Conservation (phyloP, 2,329 filamentous ascomycete species). For the Epichloe amarillans region DNA sequence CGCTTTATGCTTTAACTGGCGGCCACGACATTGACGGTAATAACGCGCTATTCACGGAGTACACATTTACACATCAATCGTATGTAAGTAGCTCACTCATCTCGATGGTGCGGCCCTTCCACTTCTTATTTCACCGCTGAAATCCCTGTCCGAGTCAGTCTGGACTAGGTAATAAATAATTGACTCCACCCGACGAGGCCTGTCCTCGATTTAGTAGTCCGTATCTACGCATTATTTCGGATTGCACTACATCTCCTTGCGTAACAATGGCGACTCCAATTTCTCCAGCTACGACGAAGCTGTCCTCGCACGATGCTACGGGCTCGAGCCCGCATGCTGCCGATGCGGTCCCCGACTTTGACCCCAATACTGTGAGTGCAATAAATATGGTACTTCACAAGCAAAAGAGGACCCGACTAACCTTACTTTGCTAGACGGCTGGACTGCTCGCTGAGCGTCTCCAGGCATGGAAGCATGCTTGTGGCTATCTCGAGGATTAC, state of each 20-base stretch:
- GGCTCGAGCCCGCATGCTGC: constrained; percentile 34
- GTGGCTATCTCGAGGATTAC: constrained; percentile 84
- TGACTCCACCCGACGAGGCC: neutral
- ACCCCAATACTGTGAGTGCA: constrained; percentile 41
- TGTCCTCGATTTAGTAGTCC: neutral
- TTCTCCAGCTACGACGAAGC: constrained; percentile 18
- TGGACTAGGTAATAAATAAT: constrained; percentile 1
- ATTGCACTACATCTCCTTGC: neutral
- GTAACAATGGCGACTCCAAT: constrained; percentile 14
- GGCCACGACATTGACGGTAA: neutral
- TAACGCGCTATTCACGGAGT: too few relatives aligned
- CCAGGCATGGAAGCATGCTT: constrained; percentile 91
- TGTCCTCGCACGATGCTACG: constrained; percentile 36
- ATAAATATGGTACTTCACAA: neutral
- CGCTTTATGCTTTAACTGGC: neutral
- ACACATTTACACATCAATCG: neutral
- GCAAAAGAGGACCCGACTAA: neutral
- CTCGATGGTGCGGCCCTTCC: neutral
- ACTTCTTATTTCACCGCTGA: neutral
- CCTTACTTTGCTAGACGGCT: constrained; percentile 44
- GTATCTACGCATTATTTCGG: neutral
- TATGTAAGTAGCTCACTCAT: neutral
- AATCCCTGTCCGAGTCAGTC: neutral
- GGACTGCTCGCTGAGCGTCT: constrained; percentile 75
- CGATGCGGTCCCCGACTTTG: constrained; percentile 45